Evolutionary conservation across 306 rosid species (phyloP).

Genomic region (Quercus dentata): DNA sequence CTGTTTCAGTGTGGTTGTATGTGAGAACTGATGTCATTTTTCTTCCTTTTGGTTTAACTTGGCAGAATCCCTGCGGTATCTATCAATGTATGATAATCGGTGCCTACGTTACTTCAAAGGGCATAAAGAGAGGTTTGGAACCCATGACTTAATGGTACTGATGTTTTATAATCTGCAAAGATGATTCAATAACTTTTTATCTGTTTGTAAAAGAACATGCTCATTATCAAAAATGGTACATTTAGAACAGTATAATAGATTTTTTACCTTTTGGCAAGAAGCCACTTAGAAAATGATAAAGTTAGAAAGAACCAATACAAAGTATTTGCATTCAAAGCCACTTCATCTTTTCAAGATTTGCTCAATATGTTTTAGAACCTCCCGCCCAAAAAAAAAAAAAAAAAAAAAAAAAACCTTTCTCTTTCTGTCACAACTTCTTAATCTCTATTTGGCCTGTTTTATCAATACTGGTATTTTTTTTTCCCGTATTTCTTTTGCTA

Average conservation of each 20-base stretch:
- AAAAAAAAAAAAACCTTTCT: not conserved
- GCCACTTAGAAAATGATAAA: not conserved
- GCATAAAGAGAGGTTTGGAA: conserved; percentile 79
- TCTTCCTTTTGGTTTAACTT: conserved; percentile 20
- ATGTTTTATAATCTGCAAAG: not conserved
- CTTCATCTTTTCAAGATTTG: not conserved
- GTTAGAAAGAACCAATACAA: not conserved
- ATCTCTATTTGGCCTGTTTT: not conserved
- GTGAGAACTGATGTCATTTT: conserved; percentile 9
- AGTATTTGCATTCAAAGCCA: not conserved
- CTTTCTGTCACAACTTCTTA: not conserved
- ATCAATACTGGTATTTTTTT: not conserved
- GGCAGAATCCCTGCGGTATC: conserved; percentile 81
- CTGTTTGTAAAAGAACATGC: not conserved
- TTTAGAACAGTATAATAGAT: not conserved
- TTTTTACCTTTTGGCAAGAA: not conserved
- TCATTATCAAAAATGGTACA: not conserved
- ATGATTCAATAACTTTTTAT: not conserved
- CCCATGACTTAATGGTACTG: not conserved
- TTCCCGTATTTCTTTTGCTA: not conserved
- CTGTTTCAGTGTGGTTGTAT: not conserved
- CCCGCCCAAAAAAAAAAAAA: too few species aligned
- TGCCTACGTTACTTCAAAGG: conserved; percentile 94
- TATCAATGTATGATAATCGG: conserved; percentile 91
- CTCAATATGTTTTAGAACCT: not conserved